Evolutionary conservation across 176 grass and related monocot genomes (phyloP).

Genomic region (Triticum aestivum): IWGSC_CS_RefSeq_v2.1 NC_057810.1:7135707-7136206

Average conservation of each 20-base stretch:
- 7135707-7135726: conserved; percentile 32
- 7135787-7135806: background rate
- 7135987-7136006: background rate
- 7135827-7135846: too few species aligned
- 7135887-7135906: too few species aligned
- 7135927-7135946: too few species aligned
- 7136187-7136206: too few species aligned
- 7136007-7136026: background rate
- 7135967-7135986: background rate
- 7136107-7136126: too few species aligned
- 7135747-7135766: conserved; percentile 12
- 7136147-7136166: too few species aligned
- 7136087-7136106: too few species aligned
- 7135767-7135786: background rate
- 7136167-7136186: too few species aligned
- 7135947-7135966: conserved; percentile 30
- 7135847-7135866: background rate
- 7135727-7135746: conserved; percentile 25
- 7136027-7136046: conserved; percentile 4
- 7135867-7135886: background rate
- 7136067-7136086: too few species aligned
- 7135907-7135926: too few species aligned
- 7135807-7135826: too few species aligned
- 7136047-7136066: conserved; percentile 2
- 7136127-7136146: too few species aligned